Evolutionary conservation across 2,329 filamentous ascomycete species (phyloP).

Genomic region (Penicillium sp.): DNA sequence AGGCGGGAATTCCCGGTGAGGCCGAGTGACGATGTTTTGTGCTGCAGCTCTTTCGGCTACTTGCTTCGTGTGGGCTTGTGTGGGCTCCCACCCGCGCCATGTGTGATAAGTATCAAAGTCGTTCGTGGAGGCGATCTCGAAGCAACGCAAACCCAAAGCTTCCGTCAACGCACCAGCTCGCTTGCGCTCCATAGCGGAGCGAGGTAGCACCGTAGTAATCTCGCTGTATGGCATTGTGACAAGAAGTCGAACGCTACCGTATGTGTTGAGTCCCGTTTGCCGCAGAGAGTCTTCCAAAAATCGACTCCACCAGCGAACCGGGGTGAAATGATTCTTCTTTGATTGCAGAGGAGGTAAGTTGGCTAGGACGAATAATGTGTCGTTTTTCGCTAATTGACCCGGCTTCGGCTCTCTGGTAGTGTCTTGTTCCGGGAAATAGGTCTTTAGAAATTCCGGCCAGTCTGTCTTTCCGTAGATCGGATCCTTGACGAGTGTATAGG

Average conservation of each 20-base stretch:
- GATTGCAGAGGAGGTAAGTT: slow-evolving; percentile 47
- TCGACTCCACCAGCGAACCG: slow-evolving; percentile 59
- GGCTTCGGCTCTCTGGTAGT: slow-evolving; percentile 32
- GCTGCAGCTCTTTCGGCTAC: slow-evolving; percentile 34
- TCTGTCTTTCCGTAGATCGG: slow-evolving; percentile 60
- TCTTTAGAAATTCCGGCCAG: slow-evolving; percentile 43
- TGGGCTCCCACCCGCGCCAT: slow-evolving; percentile 28
- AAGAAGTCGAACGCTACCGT: slow-evolving; percentile 78
- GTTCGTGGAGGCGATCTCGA: slow-evolving; percentile 56
- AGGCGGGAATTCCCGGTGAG: slow-evolving; percentile 27
- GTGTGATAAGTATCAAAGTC: slow-evolving; percentile 31
- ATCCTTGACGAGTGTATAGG: slow-evolving; percentile 55
- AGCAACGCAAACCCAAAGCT: slow-evolving; percentile 41
- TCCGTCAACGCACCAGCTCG: slow-evolving; percentile 63
- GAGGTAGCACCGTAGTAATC: slow-evolving; percentile 62
- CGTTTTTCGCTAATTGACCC: slow-evolving; percentile 57
- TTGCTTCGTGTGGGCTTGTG: slow-evolving; percentile 25
- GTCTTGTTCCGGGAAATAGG: slow-evolving; percentile 48
- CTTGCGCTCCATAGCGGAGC: slow-evolving; percentile 56
- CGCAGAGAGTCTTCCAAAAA: slow-evolving; percentile 60
- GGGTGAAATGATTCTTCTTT: slow-evolving; percentile 46
- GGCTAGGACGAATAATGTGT: slow-evolving; percentile 71
- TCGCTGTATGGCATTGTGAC: slow-evolving; percentile 69
- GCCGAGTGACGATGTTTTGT: slow-evolving; percentile 32
- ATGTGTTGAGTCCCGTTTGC: slow-evolving; percentile 67